Evolutionary conservation across 768 basidiomycete species (phyloP).

Genomic region (Filobasidium floriforme): DNA sequence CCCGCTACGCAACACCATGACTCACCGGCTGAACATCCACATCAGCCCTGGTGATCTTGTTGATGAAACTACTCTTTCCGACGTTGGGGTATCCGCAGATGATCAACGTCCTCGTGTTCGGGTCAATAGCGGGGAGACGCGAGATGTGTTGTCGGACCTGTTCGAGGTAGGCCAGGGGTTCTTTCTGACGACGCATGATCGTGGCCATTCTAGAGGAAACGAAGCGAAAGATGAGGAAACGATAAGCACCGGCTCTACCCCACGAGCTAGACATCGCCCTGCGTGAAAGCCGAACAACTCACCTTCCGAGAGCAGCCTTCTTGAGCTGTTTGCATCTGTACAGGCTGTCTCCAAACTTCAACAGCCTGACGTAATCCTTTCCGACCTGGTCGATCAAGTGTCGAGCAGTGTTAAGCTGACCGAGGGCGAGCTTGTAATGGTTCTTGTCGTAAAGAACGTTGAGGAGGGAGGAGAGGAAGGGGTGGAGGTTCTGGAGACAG

Average conservation of each 20-base stretch:
- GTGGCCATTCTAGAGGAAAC: slow-evolving; percentile 74
- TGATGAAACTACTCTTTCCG: slow-evolving; percentile 98
- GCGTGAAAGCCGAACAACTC: slow-evolving; percentile 43
- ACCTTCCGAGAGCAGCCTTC: slow-evolving; percentile 93
- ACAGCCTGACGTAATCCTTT: slow-evolving; percentile 90
- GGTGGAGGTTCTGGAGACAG: slow-evolving; percentile 70
- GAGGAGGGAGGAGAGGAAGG: slow-evolving; percentile 88
- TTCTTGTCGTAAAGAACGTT: slow-evolving; percentile 99
- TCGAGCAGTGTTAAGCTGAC: slow-evolving; percentile 87
- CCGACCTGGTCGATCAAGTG: slow-evolving; percentile 96
- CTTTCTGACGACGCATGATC: slow-evolving; percentile 96
- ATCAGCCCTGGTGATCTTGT: slow-evolving; percentile 98
- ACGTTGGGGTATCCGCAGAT: slow-evolving; percentile 99
- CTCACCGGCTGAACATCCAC: slow-evolving; percentile 86
- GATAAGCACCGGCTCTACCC: not conserved
- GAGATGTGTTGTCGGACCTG: slow-evolving; percentile 99
- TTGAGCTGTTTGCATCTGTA: slow-evolving; percentile 99
- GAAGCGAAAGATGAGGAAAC: too few relatives aligned
- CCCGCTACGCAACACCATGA: slow-evolving; percentile 10
- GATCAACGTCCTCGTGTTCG: slow-evolving; percentile 91
- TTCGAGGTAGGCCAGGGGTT: slow-evolving; percentile 94
- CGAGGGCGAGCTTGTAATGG: slow-evolving; percentile 96
- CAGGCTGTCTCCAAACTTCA: slow-evolving; percentile 96
- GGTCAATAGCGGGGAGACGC: slow-evolving; percentile 95
- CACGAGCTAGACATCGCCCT: too few relatives aligned